phyloP scores from a whole-genome alignment of 192 early-diverging fungal species.

The Entomortierella parvispora region DNA sequence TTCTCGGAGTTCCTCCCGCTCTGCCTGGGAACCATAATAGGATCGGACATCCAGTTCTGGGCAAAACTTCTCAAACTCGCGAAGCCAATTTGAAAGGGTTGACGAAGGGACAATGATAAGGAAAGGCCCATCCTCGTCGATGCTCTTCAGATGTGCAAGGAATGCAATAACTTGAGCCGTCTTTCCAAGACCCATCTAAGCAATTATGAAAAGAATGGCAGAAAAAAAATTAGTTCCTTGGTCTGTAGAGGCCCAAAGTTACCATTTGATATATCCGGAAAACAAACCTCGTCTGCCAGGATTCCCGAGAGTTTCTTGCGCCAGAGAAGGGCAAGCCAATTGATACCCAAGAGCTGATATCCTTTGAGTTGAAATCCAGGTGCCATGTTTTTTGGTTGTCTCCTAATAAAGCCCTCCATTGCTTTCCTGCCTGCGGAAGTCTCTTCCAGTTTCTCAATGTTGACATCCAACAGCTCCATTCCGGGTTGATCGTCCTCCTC shows the following conservation, averaged over 20 bases:
- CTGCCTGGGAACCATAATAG: slow-evolving; percentile 71
- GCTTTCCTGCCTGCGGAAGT: slow-evolving; percentile 24
- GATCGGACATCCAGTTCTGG: slow-evolving; percentile 65
- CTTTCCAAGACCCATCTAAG: slow-evolving; percentile 93
- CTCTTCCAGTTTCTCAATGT: slow-evolving; percentile 22
- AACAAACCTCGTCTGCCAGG: slow-evolving; percentile 65
- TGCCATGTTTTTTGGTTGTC: slow-evolving; percentile 71
- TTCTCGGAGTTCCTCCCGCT: slow-evolving; percentile 63
- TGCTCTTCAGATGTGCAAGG: slow-evolving; percentile 65
- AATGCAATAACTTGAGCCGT: slow-evolving; percentile 92
- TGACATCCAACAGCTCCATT: slow-evolving; percentile 47
- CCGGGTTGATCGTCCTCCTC: slow-evolving; percentile 53
- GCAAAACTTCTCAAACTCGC: slow-evolving; percentile 81
- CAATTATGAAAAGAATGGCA: not conserved
- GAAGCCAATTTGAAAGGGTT: slow-evolving; percentile 91
- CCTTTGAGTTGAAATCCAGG: slow-evolving; percentile 72
- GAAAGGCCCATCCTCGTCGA: slow-evolving; percentile 69
- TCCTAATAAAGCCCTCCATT: slow-evolving; percentile 59
- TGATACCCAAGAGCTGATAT: slow-evolving; percentile 90
- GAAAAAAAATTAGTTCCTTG: no score
- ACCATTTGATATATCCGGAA: no score
- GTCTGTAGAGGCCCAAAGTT: no score
- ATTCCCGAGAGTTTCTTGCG: slow-evolving; percentile 81
- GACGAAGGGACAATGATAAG: slow-evolving; percentile 89
- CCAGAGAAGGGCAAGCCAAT: slow-evolving; percentile 84